Evolutionary conservation across 2,329 filamentous ascomycete genomes (phyloP).

Genomic region (Fusarium sp.): DNA sequence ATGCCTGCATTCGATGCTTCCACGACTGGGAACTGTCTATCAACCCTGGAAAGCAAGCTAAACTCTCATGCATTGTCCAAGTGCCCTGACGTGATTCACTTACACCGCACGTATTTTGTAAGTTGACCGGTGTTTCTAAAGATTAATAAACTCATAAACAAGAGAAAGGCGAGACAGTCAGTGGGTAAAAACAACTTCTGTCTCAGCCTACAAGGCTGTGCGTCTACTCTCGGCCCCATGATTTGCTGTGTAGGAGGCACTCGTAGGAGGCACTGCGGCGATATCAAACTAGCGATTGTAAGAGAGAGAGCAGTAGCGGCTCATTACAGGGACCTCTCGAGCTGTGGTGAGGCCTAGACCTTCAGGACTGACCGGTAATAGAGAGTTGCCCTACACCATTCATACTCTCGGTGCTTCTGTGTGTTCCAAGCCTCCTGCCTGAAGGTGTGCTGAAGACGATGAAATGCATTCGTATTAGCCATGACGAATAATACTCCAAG

Average conservation of each 20-base stretch:
- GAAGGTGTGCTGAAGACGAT: background rate
- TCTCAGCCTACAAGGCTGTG: slow-evolving; percentile 11
- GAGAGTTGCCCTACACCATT: slow-evolving; percentile 14
- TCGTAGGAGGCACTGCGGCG: slow-evolving; percentile 13
- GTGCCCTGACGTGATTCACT: slow-evolving; percentile 16
- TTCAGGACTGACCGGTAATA: slow-evolving; percentile 3
- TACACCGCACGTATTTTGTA: slow-evolving; percentile 3
- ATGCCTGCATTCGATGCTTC: slow-evolving; percentile 21
- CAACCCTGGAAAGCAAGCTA: slow-evolving; percentile 3
- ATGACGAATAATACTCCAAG: background rate
- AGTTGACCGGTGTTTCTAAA: slow-evolving; percentile 1
- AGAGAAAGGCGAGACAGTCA: slow-evolving; percentile 14
- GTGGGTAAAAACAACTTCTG: background rate
- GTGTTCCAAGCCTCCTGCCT: background rate
- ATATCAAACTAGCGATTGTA: slow-evolving; percentile 18
- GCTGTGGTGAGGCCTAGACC: slow-evolving; percentile 22
- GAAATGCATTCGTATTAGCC: slow-evolving; percentile 3
- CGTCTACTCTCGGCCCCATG: background rate
- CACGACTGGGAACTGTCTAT: slow-evolving; percentile 4
- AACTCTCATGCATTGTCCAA: slow-evolving; percentile 7
- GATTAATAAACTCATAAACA: background rate
- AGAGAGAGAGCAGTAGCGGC: slow-evolving; percentile 9
- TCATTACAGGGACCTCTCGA: slow-evolving; percentile 8
- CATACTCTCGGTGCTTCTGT: slow-evolving; percentile 5
- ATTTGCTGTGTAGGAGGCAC: background rate